phyloP scores from a whole-genome alignment of 1,284 basidiomycete genomes.

The Heterobasidion irregulare region DNA sequence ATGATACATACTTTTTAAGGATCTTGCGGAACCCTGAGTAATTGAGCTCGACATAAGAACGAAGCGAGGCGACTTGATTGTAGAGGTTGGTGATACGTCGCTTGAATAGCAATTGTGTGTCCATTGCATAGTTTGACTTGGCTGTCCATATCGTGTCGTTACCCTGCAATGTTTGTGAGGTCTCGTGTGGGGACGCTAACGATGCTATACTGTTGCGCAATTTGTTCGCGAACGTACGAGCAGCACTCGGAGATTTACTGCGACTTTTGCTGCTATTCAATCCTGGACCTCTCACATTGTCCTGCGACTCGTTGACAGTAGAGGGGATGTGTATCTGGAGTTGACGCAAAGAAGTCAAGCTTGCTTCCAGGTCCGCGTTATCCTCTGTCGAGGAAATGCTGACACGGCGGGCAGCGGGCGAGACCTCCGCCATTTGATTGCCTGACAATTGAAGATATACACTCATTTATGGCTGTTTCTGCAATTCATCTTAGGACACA shows the following conservation, averaged over 20 bases:
- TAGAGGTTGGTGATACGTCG: slow-evolving; percentile 86
- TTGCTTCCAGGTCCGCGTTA: slow-evolving; percentile 34
- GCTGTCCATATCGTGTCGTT: slow-evolving; percentile 72
- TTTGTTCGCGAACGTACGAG: slow-evolving; percentile 33
- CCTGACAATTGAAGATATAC: not conserved
- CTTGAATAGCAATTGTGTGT: slow-evolving; percentile 88
- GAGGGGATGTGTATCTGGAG: slow-evolving; percentile 3
- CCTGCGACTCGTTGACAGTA: slow-evolving; percentile 5
- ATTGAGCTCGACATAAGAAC: slow-evolving; percentile 93
- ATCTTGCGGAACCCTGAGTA: slow-evolving; percentile 95
- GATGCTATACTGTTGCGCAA: slow-evolving; percentile 47
- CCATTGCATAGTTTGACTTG: slow-evolving; percentile 79
- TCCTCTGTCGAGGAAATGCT: slow-evolving; percentile 47
- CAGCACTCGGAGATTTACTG: slow-evolving; percentile 31
- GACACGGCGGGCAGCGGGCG: slow-evolving; percentile 26
- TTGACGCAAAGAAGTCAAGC: slow-evolving; percentile 25
- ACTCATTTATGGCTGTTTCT: not conserved
- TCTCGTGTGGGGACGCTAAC: slow-evolving; percentile 13
- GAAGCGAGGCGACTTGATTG: slow-evolving; percentile 75
- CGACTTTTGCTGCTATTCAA: slow-evolving; percentile 9
- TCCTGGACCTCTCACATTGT: slow-evolving; percentile 4
- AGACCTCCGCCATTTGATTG: slow-evolving; percentile 14
- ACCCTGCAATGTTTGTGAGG: not conserved
- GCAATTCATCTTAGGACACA: not conserved
- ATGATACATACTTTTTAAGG: slow-evolving; percentile 74